Percentiles rank a stretch among this genome's conserved stretches.
Evolutionary conservation across 2,329 filamentous ascomycete genomes (phyloP).

Genomic region (Xylariaceae sp.): DNA sequence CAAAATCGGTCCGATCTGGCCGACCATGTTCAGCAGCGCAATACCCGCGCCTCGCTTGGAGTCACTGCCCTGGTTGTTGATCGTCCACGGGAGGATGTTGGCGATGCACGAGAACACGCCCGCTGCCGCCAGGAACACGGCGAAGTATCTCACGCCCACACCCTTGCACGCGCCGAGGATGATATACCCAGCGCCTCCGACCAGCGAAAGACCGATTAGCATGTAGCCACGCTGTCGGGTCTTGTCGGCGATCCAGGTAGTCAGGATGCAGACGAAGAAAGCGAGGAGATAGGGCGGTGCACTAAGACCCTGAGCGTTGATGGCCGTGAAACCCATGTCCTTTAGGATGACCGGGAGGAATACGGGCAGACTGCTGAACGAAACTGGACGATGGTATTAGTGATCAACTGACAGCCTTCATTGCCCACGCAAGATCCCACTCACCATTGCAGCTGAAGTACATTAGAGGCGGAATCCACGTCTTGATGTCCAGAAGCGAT

Average conservation of each 20-base stretch:
- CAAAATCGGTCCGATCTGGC: conserved; percentile 59
- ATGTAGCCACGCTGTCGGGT: conserved; percentile 60
- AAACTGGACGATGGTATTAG: conserved; percentile 50
- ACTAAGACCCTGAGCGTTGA: conserved; percentile 67
- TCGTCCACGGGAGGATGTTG: conserved; percentile 63
- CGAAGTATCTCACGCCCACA: conserved; percentile 38
- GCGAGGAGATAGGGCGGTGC: conserved; percentile 67
- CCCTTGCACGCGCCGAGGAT: conserved; percentile 54
- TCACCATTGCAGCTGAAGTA: conserved; percentile 41
- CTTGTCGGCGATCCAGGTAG: conserved; percentile 62
- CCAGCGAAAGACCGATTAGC: conserved; percentile 51
- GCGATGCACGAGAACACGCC: conserved; percentile 65
- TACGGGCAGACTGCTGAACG: conserved; percentile 60
- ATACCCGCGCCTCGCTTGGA: conserved; percentile 61
- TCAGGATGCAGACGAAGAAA: conserved; percentile 58
- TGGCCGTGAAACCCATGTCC: conserved; percentile 63
- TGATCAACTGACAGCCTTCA: conserved; percentile 47
- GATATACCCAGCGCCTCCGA: conserved; percentile 61
- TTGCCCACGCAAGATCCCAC: conserved; percentile 13
- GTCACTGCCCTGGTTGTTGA: conserved; percentile 66
- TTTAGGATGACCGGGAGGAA: conserved; percentile 61
- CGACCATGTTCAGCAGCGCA: conserved; percentile 55
- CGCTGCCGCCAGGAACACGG: conserved; percentile 48
- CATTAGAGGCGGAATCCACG: conserved; percentile 45
- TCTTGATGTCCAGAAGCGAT: conserved; percentile 45